Percentiles rank a stretch among this genome's conserved stretches.
These are phyloP conservation scores for Lasiodiplodia gonubiensis DNA, from an alignment of 2,329 filamentous ascomycete species.

Conservation along the genomic window DNA sequence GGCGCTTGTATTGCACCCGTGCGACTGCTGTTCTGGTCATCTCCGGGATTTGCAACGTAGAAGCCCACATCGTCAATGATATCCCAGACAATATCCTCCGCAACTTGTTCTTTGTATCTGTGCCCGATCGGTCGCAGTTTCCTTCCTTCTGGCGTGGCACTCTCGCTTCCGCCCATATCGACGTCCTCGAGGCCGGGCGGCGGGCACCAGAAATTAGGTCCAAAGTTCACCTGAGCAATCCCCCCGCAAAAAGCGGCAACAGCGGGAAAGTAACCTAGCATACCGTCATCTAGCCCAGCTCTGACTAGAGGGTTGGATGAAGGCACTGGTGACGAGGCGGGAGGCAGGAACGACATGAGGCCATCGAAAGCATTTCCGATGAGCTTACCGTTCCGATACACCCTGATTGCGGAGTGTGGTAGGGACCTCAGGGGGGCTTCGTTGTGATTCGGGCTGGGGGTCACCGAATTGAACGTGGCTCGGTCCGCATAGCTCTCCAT, in stretches of 20 bases:
- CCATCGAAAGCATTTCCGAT: conserved; percentile 89
- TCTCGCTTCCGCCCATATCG: conserved; percentile 37
- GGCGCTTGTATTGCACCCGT: conserved; percentile 40
- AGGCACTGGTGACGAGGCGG: conserved; percentile 75
- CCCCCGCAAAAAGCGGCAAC: conserved; percentile 92
- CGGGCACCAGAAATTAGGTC: conserved; percentile 89
- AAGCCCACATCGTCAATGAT: conserved; percentile 94
- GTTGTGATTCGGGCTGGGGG: conserved; percentile 74
- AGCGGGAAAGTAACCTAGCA: conserved; percentile 93
- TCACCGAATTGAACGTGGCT: conserved; percentile 67
- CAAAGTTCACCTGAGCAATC: conserved; percentile 91
- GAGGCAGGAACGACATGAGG: conserved; percentile 87
- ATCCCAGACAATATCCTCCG: conserved; percentile 91
- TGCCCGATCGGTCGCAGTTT: conserved; percentile 69
- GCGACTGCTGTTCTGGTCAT: conserved; percentile 18
- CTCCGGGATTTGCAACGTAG: conserved; percentile 71
- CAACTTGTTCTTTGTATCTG: conserved; percentile 90
- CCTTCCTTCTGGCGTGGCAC: conserved; percentile 36
- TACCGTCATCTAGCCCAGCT: conserved; percentile 89
- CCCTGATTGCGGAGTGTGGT: conserved; percentile 81
- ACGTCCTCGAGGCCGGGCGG: conserved; percentile 63
- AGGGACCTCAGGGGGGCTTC: conserved; percentile 80
- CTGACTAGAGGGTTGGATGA: conserved; percentile 55
- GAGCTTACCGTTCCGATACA: conserved; percentile 90
- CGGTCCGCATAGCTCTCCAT: conserved; percentile 70